Base-by-base conservation (phyloP, 2,329 filamentous ascomycete species). In the Fonsecaea multimorphosa region DNA sequence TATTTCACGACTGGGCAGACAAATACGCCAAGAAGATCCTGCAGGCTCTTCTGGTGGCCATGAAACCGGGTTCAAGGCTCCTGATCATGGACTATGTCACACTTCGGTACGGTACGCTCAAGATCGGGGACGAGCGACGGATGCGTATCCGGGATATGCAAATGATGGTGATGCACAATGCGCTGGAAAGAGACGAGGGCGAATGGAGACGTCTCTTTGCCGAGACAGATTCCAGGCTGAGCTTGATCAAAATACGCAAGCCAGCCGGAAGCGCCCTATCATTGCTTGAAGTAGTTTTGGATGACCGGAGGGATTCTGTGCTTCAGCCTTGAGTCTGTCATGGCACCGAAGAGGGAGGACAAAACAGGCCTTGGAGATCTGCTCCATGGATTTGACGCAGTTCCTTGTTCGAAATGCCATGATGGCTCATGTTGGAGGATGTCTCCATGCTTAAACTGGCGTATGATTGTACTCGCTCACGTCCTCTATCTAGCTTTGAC, bases 1-100 rank as follows among this genome's bases (percentile, higher is more conserved):
- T 89, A 67, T 75, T 89, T 7, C 86, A 89, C 73, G 87, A 89
- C 76, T 86, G 86, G 77, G 83, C 85, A 0, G 85, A 85, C 14
- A 80, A 80, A 2, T 83, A 85, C 61, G 80, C 81, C 3, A 72
- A 82, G 52, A 78, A 78, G 52, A 83, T 87, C 44, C 75, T 84
- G 40, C 78, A 79, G 66, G 81, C 80, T 22, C 77, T 88, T 8
- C 75, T 86, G 1, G 85, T 85, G 1, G 81, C 85, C 36, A 75
- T 88, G 58, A 84, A 87, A 74, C 81, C 83, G 1, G 82, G 86
- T 19, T 80, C 84, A 11, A 77, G 81, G 55, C 73, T 88, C 49
- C 68, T 82, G 16, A 75, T 80, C 46, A 75, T 77, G 19, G 78
- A 80, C 27, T 76, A 77, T 46, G 72, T 79, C 0, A 38, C 74